Evolutionary conservation across 2,329 filamentous ascomycete species (phyloP).

Genomic region (Fusarium longipes): DNA sequence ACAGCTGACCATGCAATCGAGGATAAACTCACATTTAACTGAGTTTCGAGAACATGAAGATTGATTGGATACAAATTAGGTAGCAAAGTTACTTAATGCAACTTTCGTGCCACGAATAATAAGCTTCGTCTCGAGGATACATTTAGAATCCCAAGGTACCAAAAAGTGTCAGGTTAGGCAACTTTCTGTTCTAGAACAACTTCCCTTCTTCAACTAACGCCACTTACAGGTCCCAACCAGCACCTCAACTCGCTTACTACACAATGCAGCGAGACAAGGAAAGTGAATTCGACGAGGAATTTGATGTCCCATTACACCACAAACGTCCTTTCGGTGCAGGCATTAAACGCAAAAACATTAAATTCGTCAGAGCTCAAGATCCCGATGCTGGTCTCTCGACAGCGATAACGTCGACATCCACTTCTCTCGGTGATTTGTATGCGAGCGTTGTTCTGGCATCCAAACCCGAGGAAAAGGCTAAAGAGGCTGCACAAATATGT

Average conservation of each 20-base stretch:
- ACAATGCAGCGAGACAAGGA: conserved; percentile 47
- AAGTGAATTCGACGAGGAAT: conserved; percentile 46
- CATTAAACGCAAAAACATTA: conserved; percentile 63
- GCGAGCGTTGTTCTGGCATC: conserved; percentile 71
- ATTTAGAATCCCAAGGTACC: background rate
- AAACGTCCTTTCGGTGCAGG: conserved; percentile 67
- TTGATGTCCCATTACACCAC: conserved; percentile 64
- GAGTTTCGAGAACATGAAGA: background rate
- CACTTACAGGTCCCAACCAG: no score
- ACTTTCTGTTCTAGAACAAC: background rate
- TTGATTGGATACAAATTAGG: background rate
- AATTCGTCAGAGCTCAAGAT: conserved; percentile 67
- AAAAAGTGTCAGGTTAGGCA: conserved; percentile 9
- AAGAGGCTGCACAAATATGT: conserved; percentile 45
- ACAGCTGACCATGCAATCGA: background rate
- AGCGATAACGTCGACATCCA: conserved; percentile 34
- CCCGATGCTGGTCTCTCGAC: conserved; percentile 46
- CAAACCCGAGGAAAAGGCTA: conserved; percentile 36
- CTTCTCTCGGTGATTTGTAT: conserved; percentile 66
- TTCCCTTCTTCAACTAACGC: conserved; percentile 13
- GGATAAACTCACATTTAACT: background rate
- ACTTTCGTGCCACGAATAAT: background rate
- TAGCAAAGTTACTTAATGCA: background rate
- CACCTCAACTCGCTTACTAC: background rate
- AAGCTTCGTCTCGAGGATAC: background rate